Evolutionary conservation across 345 rosid species (phyloP).

Genomic region (Heritiera fomes): DNA sequence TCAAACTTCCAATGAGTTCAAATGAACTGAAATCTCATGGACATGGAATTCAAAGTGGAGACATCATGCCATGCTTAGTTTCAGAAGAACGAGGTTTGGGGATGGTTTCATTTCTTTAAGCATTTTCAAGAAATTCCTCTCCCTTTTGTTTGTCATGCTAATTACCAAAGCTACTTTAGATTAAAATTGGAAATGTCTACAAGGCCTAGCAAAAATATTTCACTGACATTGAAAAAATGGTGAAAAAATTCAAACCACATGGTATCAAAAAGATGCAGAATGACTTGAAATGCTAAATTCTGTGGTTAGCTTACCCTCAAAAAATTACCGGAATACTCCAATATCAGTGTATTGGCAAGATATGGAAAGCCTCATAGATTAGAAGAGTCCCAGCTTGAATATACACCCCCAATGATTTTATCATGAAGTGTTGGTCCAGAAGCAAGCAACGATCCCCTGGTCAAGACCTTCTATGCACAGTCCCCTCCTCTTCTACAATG

Average conservation of each 20-base stretch:
- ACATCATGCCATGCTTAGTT: background rate
- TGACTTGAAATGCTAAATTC: background rate
- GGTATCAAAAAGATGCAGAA: background rate
- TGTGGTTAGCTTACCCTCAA: slow-evolving; percentile 27
- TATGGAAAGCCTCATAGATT: slow-evolving; percentile 45
- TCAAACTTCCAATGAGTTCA: background rate
- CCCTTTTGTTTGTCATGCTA: too few relatives aligned
- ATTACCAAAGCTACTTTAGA: background rate
- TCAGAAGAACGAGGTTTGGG: too few relatives aligned
- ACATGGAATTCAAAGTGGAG: too few relatives aligned
- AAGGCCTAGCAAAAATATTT: background rate
- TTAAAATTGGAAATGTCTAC: background rate
- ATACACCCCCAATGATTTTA: slow-evolving; percentile 72
- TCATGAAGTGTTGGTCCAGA: slow-evolving; percentile 55
- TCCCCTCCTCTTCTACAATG: slow-evolving; percentile 85
- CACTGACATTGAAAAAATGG: background rate
- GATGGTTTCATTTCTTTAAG: too few relatives aligned
- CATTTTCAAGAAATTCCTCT: too few relatives aligned
- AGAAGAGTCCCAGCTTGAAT: slow-evolving; percentile 93
- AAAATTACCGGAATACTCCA: background rate
- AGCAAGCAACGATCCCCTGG: slow-evolving; percentile 75
- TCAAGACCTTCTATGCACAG: slow-evolving; percentile 82
- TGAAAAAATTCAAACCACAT: background rate
- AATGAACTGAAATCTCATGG: background rate
- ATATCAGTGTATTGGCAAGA: background rate